These are phyloP conservation scores for Magnolia officinalis DNA, from an alignment of 164 flowering plant genomes.

Conservation along the genomic window DNA sequence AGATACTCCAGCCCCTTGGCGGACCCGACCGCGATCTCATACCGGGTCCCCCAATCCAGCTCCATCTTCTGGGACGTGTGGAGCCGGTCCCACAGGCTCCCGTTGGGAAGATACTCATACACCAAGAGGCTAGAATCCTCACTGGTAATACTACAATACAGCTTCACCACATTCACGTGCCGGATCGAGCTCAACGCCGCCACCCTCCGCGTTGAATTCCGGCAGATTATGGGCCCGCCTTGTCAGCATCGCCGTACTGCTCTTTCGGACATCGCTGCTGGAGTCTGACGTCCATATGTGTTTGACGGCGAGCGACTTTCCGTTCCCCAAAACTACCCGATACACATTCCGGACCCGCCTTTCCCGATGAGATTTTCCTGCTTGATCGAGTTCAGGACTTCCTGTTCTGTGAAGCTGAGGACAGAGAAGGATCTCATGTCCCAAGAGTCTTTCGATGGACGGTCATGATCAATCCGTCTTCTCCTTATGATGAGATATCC, in stretches of 20 bases:
- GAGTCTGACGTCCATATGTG: conserved; percentile 49
- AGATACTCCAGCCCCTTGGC: conserved; percentile 76
- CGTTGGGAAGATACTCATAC: conserved; percentile 70
- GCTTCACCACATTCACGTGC: conserved; percentile 77
- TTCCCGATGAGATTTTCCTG: conserved; percentile 71
- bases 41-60: conserved; percentile 56
- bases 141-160: conserved; percentile 68
- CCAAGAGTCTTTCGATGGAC: conserved; percentile 63
- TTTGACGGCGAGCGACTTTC: conserved; percentile 62
- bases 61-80: conserved; percentile 38
- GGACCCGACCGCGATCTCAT: conserved; percentile 64
- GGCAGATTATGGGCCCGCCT: conserved; percentile 10
- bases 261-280: conserved; percentile 6
- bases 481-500: conserved; percentile 31
- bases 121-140: conserved; percentile 68
- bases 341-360: conserved; percentile 87
- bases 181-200: conserved; percentile 59
- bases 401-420: conserved; percentile 63
- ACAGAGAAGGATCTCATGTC: conserved; percentile 67
- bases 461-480: conserved; percentile 22
- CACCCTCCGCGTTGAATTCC: conserved; percentile 74
- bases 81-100: conserved; percentile 72
- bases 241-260: conserved; percentile 24
- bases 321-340: conserved; percentile 38
- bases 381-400: conserved; percentile 59